Evolutionary conservation across 495 filamentous ascomycete genomes (phyloP), one percentile per base, ranked within the genome.

Genomic region (Lepidopterella palustris): DNA sequence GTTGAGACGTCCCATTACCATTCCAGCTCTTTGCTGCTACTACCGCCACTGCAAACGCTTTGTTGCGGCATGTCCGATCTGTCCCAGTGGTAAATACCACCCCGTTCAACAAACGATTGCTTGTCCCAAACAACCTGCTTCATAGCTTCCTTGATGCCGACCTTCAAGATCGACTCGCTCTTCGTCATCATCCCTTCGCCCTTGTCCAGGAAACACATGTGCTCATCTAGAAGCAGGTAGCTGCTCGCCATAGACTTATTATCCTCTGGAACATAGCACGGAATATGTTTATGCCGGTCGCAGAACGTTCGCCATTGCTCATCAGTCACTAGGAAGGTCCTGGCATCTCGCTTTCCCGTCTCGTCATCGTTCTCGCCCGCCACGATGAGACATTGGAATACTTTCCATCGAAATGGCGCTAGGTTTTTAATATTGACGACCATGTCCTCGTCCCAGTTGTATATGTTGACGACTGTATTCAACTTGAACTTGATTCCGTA

Each of bases 81-180:
- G n/a, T n/a, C n/a, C 81, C 80, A 84, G n/a, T 82, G 75, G 62
- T 79, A 83, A 28, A 81, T 29, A 0, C 82, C 79, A 1, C 78
- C 79, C 4, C 81, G 69, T 50, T 72, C 62, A 2, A 58, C 42
- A 59, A 84, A 83, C 4, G 69, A 71, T 6, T 74, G 64, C 57
- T 79, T 65, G 67, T 84, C 65, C 80, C 79, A 84, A 47, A 68
- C 63, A 6, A 81, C 73, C 39, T 77, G 64, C 20, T 68, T 69
- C 59, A 84, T 55, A 0, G 81, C 82, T 56, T 61, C 67, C 56
- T 73, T 52, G 2, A 84, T 81, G 2, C 78, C 79, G 20, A 82
- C 74, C 40, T 83, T 75, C 51, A 83, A 61, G 23, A 84, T 78
- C 3, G 64, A 67, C 48, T 59, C 55, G 23, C 73, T 75, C 59